Evolutionary conservation across 371 early-diverging fungal genomes (phyloP).

Genomic region (Rhizomucor pusillus): DNA sequence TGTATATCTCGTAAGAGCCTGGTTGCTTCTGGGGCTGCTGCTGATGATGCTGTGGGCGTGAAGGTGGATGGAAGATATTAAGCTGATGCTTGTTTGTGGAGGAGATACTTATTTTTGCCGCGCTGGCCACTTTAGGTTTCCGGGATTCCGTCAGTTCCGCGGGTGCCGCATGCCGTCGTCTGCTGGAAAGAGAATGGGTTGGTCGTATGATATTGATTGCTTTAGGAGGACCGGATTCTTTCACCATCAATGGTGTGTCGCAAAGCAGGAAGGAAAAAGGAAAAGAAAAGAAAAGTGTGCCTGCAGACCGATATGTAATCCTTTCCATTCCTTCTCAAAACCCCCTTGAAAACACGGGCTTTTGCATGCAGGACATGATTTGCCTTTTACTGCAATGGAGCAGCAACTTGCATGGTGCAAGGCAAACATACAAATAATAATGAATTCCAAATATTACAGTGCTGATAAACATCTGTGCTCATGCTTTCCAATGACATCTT

Average conservation of each 20-base stretch:
- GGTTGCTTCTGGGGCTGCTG: not conserved
- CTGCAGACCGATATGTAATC: too few species aligned
- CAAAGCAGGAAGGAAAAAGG: not conserved
- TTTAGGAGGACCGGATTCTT: constrained; percentile 10
- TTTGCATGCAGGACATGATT: too few species aligned
- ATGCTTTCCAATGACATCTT: too few species aligned
- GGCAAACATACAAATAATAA: too few species aligned
- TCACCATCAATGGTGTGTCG: not conserved
- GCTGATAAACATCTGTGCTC: too few species aligned
- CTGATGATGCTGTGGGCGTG: not conserved
- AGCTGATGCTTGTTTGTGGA: constrained; percentile 1
- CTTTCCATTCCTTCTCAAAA: too few species aligned
- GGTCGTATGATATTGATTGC: constrained; percentile 18
- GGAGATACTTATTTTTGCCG: constrained; percentile 10
- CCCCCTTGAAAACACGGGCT: too few species aligned
- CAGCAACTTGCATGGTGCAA: too few species aligned
- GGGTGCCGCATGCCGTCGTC: not conserved
- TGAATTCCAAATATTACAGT: too few species aligned
- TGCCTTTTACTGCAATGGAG: too few species aligned
- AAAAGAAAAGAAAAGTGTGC: not conserved
- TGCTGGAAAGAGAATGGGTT: constrained; percentile 7
- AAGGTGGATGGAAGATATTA: constrained; percentile 13
- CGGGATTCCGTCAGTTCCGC: constrained; percentile 1
- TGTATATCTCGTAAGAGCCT: not conserved
- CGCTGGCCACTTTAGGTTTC: constrained; percentile 11